Evolutionary conservation across 495 filamentous ascomycete genomes (phyloP).

Genomic region (Penicillium verhagenii): DNA sequence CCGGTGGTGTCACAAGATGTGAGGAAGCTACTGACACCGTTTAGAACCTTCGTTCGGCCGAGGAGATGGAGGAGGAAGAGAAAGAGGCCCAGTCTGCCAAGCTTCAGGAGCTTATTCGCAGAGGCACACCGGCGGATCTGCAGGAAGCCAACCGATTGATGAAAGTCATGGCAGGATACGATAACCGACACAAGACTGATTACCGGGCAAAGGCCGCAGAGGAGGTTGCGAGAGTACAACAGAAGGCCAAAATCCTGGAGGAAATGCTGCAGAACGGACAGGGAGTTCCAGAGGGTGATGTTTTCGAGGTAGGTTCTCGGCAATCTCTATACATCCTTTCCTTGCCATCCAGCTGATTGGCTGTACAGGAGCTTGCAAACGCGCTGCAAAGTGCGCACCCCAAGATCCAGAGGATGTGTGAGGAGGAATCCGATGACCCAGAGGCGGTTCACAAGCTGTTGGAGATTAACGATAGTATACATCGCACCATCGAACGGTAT

Average conservation of each 20-base stretch:
- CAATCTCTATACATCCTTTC: background rate
- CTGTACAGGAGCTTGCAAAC: conserved; percentile 74
- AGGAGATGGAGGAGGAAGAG: conserved; percentile 99
- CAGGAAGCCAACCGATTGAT: conserved; percentile 96
- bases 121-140: conserved; percentile 86
- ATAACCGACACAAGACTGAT: conserved; percentile 92
- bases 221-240: conserved; percentile 88
- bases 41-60: conserved; percentile 90
- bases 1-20: conserved; percentile 10
- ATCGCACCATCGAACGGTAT: conserved; percentile 92
- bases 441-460: conserved; percentile 94
- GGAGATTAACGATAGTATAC: conserved; percentile 98
- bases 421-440: conserved; percentile 94
- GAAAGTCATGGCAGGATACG: conserved; percentile 98
- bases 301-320: conserved; percentile 66
- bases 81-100: conserved; percentile 92
- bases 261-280: conserved; percentile 90
- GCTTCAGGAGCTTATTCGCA: conserved; percentile 90
- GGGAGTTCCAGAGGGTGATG: conserved; percentile 81
- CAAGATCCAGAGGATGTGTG: conserved; percentile 99
- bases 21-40: conserved; percentile 26
- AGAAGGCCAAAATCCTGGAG: conserved; percentile 86
- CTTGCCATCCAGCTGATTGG: background rate
- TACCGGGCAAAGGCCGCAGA: conserved; percentile 97
- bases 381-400: conserved; percentile 91